Conservation (phyloP, 2,329 filamentous ascomycete species). For the Botrytis squamosa region DNA sequence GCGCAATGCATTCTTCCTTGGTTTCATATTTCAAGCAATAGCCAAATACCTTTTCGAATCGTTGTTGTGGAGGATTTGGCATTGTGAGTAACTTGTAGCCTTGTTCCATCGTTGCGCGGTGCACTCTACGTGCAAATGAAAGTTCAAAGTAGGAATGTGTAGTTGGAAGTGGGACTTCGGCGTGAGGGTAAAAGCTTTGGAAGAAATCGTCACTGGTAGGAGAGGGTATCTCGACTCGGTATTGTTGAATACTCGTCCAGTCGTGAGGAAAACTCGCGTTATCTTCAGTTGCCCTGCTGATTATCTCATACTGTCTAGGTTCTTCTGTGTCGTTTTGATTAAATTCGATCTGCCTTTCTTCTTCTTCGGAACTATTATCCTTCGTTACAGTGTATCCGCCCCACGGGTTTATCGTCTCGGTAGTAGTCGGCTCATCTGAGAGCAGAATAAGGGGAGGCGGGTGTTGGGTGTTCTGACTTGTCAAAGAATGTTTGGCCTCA, state of each 20-base stretch:
- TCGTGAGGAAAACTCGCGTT: conserved; percentile 55
- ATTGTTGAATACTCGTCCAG: conserved; percentile 36
- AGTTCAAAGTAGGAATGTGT: conserved; percentile 63
- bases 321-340: conserved; percentile 22
- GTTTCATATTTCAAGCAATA: conserved; percentile 65
- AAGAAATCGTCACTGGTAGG: conserved; percentile 36
- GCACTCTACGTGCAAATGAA: conserved; percentile 69
- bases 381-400: conserved; percentile 34
- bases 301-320: conserved; percentile 46
- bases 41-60: conserved; percentile 61
- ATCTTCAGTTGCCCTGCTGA: conserved; percentile 51
- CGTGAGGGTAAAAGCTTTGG: conserved; percentile 35
- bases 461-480: conserved; percentile 2
- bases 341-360: conserved; percentile 27
- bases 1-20: conserved; percentile 47
- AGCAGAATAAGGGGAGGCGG: conserved; percentile 18
- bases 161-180: conserved; percentile 45
- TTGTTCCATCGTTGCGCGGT: conserved; percentile 62
- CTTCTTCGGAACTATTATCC: conserved; percentile 25
- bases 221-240: conserved; percentile 31
- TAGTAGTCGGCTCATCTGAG: background rate
- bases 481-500: background rate
- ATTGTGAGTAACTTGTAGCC: conserved; percentile 58
- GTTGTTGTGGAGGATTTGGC: conserved; percentile 48
- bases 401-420: conserved; percentile 22